These are phyloP conservation scores for Nigrograna mackinnonii DNA, from an alignment of 2,329 filamentous ascomycete genomes.

Conservation along the genomic window DNA sequence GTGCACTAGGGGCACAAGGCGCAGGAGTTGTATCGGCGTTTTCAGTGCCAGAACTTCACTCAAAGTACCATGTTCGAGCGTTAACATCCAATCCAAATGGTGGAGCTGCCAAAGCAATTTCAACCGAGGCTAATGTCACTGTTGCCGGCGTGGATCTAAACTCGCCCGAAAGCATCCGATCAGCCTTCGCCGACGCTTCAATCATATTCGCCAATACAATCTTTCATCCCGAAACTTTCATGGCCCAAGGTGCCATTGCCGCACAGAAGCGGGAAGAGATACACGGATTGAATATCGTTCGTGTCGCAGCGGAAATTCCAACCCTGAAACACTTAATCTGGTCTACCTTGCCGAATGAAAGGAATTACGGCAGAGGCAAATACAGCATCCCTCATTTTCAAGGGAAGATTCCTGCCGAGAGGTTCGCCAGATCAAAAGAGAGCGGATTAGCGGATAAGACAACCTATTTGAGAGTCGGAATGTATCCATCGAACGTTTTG, in stretches of 20 bases:
- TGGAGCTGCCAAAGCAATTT: neutral
- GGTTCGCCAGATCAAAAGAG: neutral
- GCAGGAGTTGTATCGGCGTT: neutral
- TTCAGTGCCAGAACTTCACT: neutral
- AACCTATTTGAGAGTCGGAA: neutral
- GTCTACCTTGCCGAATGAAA: neutral
- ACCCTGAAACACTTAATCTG: neutral
- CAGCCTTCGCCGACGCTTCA: neutral
- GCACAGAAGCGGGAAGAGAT: neutral
- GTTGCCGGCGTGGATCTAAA: neutral
- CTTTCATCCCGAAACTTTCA: slow-evolving; percentile 1
- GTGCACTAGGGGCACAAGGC: neutral
- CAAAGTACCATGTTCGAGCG: neutral
- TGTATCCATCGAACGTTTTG: neutral
- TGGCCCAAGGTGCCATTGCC: neutral
- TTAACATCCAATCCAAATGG: neutral
- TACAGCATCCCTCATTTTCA: neutral
- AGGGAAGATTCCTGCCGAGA: neutral
- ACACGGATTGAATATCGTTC: neutral
- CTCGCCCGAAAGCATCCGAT: neutral
- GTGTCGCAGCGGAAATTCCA: neutral
- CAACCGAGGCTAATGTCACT: neutral
- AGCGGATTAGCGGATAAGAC: neutral
- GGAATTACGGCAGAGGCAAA: neutral
- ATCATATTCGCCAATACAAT: neutral